Evolutionary conservation across 148 eudicot species (phyloP), one percentile per base, ranked within the genome.

Genomic region (Bassia scoparia): DNA sequence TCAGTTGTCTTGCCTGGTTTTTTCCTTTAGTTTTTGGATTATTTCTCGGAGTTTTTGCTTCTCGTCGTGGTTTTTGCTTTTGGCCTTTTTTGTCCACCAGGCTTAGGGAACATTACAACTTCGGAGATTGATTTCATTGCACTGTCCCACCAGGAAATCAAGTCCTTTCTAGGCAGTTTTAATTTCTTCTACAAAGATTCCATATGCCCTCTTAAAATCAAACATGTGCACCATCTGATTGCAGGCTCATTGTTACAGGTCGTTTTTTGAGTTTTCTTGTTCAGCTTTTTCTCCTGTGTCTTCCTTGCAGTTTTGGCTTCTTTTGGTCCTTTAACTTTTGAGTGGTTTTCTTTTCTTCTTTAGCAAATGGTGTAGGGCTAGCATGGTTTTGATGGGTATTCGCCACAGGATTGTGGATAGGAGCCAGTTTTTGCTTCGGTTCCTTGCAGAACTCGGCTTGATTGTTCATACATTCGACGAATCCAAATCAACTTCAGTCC

Each of bases 401-500:
- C 41, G 74, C 77, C 38, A 77, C 81, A 24, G 76, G 74, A 55
- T 74, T 27, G 30, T 68, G 58, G 71, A 54, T 21, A 26, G 81
- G 35, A 64, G 80, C 73, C 41, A 76, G 35, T 29, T 77, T 77
- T 24, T 76, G 85, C 56, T 85, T 84, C 29, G 80, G 83, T 63
- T 77, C 84, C 74, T 60, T 27, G 70, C 34, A 44, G 86, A 77
- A 68, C 27, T 65, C 54, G 90, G 81, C 78, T 75, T 10, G 83
- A 80, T 43, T 65, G 82, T 43, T 85, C 89, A 41, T 87, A 85
- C 80, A 31, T 86, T 85, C 17, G 87, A 83, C 44, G 93, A 85
- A 77, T 89, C 89, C 26, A 48, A 48, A 43, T 82, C 84, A 41
- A 75, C 77, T 38, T 85, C 87, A 75, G 61, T 76, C 69, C 86